Base-by-base conservation (phyloP, 441 rosid genomes). In the Erodium moschatum region DNA sequence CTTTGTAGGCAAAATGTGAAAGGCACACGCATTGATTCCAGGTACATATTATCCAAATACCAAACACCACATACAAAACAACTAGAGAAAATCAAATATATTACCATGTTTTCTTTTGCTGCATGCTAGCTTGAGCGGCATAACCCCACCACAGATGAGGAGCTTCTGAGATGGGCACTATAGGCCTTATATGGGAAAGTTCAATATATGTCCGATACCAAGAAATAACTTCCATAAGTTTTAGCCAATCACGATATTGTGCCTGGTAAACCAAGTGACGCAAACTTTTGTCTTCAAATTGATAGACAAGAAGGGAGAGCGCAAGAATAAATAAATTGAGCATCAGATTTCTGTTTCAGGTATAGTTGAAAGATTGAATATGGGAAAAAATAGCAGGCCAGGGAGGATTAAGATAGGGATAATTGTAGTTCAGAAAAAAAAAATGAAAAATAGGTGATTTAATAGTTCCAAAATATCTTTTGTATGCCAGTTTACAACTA, bases 191-290 rank as follows among this genome's bases (percentile, higher is more conserved):
- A 85, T 94, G 96, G 67, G 91, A 91, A 75, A 91, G 79, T 78
- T 94, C 99, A 67, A 88, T 73, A 76, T 83, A 85, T 31, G 80
- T 84, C 87, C 83, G 86, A 82, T 91, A 86, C 80, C 91, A 87
- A 27, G 97, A 86, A 78, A 94, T 76, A 77, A 84, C 97, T 81
- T 94, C 99, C 70, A 91, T 75, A 73, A 94, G 85, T 81, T 86
- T 94, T 82, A 94, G 85, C 95, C 97, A 91, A 81, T 94, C 99
- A 79, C 85, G 90, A 81, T 94, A 94, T 76, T 94, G 99, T 46
- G 81, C 90, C 99, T 94, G 86, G 67, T 77, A 72, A 74, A 68
- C 63, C 66, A 73, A 76, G 65, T 27, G 56, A 58, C 48, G 66
- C 65, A 52, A 40, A 70, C 58, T 70, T 56, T 33, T 64, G 67